Evolutionary conservation across 208 protist species (phyloP).

Genomic region (Acanthamoeba culbertsoni): DNA sequence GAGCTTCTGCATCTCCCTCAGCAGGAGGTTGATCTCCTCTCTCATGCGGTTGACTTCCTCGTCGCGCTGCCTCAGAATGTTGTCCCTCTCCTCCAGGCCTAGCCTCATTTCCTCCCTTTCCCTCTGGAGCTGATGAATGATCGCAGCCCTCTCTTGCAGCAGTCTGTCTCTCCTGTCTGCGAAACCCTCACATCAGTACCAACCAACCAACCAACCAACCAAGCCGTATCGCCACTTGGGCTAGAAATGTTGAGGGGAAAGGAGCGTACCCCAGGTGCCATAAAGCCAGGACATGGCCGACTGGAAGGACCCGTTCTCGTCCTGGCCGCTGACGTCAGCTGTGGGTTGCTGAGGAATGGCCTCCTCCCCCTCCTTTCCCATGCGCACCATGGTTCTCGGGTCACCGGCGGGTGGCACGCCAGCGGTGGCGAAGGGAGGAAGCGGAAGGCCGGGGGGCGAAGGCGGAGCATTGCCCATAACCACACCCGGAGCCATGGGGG

Average conservation of each 20-base stretch:
- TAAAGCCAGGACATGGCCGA: constrained; percentile 18
- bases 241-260: neutral
- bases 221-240: neutral
- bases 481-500: neutral
- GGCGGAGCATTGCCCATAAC: neutral
- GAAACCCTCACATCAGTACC: neutral
- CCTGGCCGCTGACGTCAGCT: neutral
- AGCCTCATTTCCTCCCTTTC: neutral
- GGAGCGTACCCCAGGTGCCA: neutral
- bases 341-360: neutral
- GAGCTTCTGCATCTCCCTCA: constrained; percentile 21
- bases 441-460: neutral
- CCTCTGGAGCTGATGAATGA: neutral
- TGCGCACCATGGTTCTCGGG: neutral
- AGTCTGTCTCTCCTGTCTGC: neutral
- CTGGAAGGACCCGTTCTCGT: constrained; percentile 14
- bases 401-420: neutral
- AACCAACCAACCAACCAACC: neutral
- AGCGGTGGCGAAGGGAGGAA: neutral
- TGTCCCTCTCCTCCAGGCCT: neutral
- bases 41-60: constrained; percentile 18
- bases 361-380: neutral
- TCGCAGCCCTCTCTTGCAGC: neutral
- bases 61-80: neutral
- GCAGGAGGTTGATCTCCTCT: constrained; percentile 6